Evolutionary conservation across 2,329 filamentous ascomycete genomes (phyloP).

Genomic region (Aspergillus unguis): DNA sequence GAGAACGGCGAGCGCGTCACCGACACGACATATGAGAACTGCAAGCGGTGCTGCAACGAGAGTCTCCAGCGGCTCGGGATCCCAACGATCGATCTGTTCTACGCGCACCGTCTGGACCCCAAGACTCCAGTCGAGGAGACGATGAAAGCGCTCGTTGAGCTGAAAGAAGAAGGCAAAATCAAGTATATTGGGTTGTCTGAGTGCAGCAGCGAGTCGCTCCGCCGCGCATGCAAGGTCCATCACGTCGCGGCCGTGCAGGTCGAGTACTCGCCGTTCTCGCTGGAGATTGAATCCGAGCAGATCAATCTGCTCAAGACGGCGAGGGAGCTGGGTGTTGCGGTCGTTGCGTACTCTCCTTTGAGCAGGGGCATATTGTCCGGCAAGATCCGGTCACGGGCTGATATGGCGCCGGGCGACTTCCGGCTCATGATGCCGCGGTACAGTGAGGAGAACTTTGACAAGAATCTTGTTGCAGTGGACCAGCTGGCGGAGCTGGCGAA

Average conservation of each 20-base stretch:
- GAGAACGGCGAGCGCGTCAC: constrained; percentile 13
- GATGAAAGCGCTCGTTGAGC: constrained; percentile 43
- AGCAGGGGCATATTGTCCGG: constrained; percentile 46
- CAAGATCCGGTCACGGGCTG: constrained; percentile 36
- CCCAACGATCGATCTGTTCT: constrained; percentile 49
- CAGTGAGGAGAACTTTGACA: constrained; percentile 51
- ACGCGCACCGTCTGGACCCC: constrained; percentile 44
- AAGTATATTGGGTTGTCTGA: constrained; percentile 52
- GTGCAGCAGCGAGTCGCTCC: constrained; percentile 48
- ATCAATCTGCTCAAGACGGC: constrained; percentile 25
- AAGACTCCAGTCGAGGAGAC: constrained; percentile 40
- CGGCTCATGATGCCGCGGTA: constrained; percentile 50
- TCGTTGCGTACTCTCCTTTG: constrained; percentile 45
- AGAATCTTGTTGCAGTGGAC: constrained; percentile 56
- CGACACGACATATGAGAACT: constrained; percentile 42
- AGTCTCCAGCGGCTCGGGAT: constrained; percentile 43
- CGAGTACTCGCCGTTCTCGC: constrained; percentile 51
- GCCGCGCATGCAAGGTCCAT: constrained; percentile 48
- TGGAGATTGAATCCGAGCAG: constrained; percentile 46
- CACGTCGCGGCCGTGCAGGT: constrained; percentile 54
- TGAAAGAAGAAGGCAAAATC: constrained; percentile 54
- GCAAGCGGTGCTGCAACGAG: constrained; percentile 39
- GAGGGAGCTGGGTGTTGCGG: constrained; percentile 35
- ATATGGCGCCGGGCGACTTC: constrained; percentile 45
- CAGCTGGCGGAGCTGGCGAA: constrained; percentile 49